A percentile compares a stretch with the other conserved stretches of the same genome.
Evolutionary conservation across 2,329 filamentous ascomycete species (phyloP).

Genomic region (Teratosphaeria epicoccoides): DNA sequence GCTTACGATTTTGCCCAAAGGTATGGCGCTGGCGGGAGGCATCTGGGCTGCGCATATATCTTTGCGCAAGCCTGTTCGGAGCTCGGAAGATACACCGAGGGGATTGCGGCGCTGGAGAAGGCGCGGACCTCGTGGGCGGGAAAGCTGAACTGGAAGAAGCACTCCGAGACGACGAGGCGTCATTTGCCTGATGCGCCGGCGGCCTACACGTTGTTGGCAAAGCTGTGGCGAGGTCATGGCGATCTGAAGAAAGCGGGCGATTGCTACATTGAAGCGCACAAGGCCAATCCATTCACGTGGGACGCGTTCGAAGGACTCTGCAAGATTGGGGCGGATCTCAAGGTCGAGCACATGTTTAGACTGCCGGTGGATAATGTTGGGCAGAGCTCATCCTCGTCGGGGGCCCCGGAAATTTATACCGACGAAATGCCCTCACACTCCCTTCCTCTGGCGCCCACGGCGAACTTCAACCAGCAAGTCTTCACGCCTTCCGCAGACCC

Average conservation of each 20-base stretch:
- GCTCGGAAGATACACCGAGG: slow-evolving; percentile 68
- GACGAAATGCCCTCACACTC: slow-evolving; percentile 17
- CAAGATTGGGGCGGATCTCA: slow-evolving; percentile 68
- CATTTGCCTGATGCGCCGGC: slow-evolving; percentile 73
- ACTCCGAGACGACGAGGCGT: slow-evolving; percentile 64
- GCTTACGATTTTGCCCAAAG: slow-evolving; percentile 74
- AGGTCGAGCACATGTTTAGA: slow-evolving; percentile 78
- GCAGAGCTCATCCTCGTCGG: slow-evolving; percentile 5
- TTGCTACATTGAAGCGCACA: slow-evolving; percentile 79
- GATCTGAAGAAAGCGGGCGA: slow-evolving; percentile 74
- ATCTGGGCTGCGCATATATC: slow-evolving; percentile 81
- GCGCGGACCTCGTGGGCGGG: slow-evolving; percentile 64
- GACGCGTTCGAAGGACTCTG: slow-evolving; percentile 86
- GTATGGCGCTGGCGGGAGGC: slow-evolving; percentile 57
- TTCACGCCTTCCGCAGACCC: slow-evolving; percentile 27
- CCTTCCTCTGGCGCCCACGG: slow-evolving; percentile 15
- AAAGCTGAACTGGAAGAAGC: slow-evolving; percentile 65
- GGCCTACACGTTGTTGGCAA: slow-evolving; percentile 73
- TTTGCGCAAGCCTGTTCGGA: slow-evolving; percentile 82
- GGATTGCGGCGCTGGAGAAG: slow-evolving; percentile 74
- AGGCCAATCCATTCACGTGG: slow-evolving; percentile 93
- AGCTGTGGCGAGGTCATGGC: slow-evolving; percentile 70
- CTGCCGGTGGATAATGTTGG: slow-evolving; percentile 52
- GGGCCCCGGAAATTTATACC: slow-evolving; percentile 19
- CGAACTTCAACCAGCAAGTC: slow-evolving; percentile 16